Conservation (phyloP, 192 early-diverging fungal species). For the Coemansia sp. region DNA sequence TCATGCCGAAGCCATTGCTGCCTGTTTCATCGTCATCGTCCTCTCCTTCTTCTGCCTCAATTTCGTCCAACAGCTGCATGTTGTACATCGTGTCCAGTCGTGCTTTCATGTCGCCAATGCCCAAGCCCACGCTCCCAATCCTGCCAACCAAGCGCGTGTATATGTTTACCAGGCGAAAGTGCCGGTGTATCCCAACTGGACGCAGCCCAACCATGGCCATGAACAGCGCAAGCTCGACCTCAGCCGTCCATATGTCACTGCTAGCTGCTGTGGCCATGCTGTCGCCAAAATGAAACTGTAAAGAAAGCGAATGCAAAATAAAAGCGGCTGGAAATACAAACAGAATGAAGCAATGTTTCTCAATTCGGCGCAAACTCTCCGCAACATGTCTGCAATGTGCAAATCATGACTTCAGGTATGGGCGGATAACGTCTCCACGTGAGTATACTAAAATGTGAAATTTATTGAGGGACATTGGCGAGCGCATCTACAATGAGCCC, state of each 20-base stretch:
- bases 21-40: constrained; percentile 19
- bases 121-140: constrained; percentile 17
- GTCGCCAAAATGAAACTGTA: too few species aligned
- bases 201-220: constrained; percentile 45
- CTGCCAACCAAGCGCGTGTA: constrained; percentile 36
- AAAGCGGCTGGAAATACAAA: too few species aligned
- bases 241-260: constrained; percentile 22
- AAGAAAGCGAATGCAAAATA: not conserved
- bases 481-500: too few species aligned
- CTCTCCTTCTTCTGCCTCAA: constrained; percentile 34
- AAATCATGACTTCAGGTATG: too few species aligned
- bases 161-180: constrained; percentile 48
- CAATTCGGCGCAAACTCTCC: too few species aligned
- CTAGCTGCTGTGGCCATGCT: not conserved
- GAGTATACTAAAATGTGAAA: too few species aligned
- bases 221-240: constrained; percentile 39
- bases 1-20: not conserved
- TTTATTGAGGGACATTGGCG: too few species aligned
- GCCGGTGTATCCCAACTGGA: constrained; percentile 43
- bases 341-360: not conserved
- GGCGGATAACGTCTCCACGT: too few species aligned
- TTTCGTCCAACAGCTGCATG: constrained; percentile 35
- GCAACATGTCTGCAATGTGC: too few species aligned
- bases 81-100: constrained; percentile 29
- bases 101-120: constrained; percentile 18